Percentiles rank a stretch among this genome's conserved stretches.
Conservation (phyloP, 495 filamentous ascomycete species). For the Hypoxylon intermedium region DNA sequence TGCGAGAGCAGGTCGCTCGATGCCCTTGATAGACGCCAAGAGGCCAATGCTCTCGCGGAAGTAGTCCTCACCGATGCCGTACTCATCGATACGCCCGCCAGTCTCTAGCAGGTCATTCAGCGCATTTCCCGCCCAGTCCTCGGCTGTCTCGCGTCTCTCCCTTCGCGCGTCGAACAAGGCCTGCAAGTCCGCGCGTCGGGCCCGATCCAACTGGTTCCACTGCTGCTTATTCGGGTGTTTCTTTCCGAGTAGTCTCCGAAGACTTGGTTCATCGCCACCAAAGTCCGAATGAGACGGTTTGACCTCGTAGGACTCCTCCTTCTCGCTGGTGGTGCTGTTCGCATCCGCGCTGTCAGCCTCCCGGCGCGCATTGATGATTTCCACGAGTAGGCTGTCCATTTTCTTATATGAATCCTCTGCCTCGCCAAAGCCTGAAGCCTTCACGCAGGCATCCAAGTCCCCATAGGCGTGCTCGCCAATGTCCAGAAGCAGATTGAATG, state of each 20-base stretch:
- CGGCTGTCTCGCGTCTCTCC: not conserved
- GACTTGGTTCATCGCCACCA: not conserved
- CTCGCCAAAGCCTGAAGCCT: too few species aligned
- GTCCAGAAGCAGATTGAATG: too few species aligned
- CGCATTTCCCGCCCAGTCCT: not conserved
- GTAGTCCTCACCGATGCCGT: not conserved
- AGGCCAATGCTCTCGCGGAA: not conserved
- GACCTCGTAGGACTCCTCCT: not conserved
- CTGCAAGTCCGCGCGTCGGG: not conserved
- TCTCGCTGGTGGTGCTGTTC: not conserved
- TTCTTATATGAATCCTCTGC: not conserved
- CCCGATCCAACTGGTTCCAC: not conserved
- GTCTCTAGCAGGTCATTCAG: not conserved
- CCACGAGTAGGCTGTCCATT: not conserved
- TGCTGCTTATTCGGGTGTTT: not conserved
- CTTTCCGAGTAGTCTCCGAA: not conserved
- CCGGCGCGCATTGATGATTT: not conserved
- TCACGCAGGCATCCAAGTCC: too few species aligned
- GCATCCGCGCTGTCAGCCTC: not conserved
- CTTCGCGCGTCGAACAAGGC: not conserved
- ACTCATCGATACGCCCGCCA: not conserved
- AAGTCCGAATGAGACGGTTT: not conserved
- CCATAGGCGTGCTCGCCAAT: too few species aligned
- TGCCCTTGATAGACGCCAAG: not conserved
- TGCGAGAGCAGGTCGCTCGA: not conserved